These are phyloP conservation scores for Babesia ovis DNA, from an alignment of 169 alveolate species.

Conservation along the genomic window DNA sequence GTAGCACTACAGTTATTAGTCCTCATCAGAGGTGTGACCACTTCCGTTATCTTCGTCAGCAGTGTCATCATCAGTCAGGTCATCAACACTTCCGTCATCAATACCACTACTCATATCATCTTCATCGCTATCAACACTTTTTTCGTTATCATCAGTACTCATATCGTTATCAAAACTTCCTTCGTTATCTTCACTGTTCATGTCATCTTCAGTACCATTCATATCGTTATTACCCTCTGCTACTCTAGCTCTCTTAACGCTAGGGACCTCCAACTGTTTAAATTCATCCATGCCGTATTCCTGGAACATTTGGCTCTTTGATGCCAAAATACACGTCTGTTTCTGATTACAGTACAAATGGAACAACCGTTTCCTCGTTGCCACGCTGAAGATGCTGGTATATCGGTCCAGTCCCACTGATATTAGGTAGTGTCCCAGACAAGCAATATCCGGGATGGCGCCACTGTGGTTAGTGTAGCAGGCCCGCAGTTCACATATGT, in stretches of 20 bases:
- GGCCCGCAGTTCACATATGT: constrained; percentile 29
- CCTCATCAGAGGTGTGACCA: no score
- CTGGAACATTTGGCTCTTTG: constrained; percentile 6
- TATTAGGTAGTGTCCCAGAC: constrained; percentile 45
- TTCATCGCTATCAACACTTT: constrained; percentile 25
- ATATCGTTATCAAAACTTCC: neutral
- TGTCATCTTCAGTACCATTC: constrained; percentile 15
- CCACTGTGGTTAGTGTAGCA: constrained; percentile 58
- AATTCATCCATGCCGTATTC: constrained; percentile 10
- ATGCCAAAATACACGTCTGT: constrained; percentile 41
- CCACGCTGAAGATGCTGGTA: constrained; percentile 30
- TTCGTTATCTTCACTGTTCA: neutral
- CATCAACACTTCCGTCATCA: no score
- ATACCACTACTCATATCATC: constrained; percentile 12
- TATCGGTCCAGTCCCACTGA: constrained; percentile 57
- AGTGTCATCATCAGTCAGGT: no score
- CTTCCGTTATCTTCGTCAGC: no score
- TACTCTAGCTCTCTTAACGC: neutral
- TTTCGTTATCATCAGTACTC: neutral
- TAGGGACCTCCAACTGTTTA: constrained; percentile 15
- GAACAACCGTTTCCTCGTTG: constrained; percentile 26
- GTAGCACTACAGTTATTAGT: no score
- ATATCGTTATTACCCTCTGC: neutral
- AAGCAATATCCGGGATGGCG: constrained; percentile 47
- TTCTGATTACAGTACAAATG: constrained; percentile 58